Evolutionary conservation across 2,329 filamentous ascomycete species (phyloP).

Genomic region (Hypoxylon sp.): DNA sequence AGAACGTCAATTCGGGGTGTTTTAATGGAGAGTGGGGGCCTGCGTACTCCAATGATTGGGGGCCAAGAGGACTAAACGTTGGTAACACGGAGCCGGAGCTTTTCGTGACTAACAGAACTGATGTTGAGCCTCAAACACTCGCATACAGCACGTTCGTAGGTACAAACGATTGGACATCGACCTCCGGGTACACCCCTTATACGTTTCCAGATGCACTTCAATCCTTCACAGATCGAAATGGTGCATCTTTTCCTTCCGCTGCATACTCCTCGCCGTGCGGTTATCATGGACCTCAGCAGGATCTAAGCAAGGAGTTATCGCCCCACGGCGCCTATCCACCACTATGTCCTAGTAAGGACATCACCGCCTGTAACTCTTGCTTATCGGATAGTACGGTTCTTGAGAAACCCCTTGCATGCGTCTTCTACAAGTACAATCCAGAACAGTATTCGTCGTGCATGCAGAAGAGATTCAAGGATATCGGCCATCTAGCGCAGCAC

Average conservation of each 20-base stretch:
- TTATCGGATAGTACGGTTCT: neutral
- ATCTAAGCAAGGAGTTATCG: neutral
- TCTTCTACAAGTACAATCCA: slow-evolving; percentile 32
- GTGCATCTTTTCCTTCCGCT: neutral
- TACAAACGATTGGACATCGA: neutral
- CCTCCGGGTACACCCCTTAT: neutral
- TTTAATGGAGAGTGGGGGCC: neutral
- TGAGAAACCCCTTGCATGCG: slow-evolving; percentile 25
- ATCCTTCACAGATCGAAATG: neutral
- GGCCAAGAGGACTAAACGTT: too few species aligned
- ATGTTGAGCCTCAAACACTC: too few species aligned
- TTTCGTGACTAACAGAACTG: too few species aligned
- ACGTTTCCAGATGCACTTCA: neutral
- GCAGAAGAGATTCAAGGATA: slow-evolving; percentile 22
- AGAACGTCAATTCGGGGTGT: neutral
- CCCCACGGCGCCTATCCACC: neutral
- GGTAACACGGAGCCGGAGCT: too few species aligned
- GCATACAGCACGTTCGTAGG: neutral
- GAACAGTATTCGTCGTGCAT: slow-evolving; percentile 13
- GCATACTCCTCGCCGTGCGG: neutral
- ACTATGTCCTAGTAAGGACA: neutral
- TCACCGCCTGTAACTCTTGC: slow-evolving; percentile 20
- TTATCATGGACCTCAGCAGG: neutral
- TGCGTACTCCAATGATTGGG: neutral
- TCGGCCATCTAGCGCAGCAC: slow-evolving; percentile 26